A percentile compares a stretch with the other conserved stretches of the same genome.
Conservation (phyloP, 768 basidiomycete genomes). For the Hericium coralloides region DNA sequence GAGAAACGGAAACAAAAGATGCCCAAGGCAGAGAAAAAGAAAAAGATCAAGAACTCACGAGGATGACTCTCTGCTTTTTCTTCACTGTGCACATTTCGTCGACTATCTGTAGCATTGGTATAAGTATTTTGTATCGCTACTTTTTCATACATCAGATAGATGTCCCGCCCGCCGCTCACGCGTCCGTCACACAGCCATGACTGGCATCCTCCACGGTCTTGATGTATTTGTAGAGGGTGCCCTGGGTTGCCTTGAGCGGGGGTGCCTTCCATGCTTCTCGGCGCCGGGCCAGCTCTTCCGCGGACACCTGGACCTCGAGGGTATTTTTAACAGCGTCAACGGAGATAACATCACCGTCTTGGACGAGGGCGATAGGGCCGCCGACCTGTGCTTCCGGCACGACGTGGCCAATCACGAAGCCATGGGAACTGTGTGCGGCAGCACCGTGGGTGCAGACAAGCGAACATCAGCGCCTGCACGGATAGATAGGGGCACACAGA, state of each 20-base stretch:
- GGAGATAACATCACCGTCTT: conserved; percentile 79
- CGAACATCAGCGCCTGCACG: conserved; percentile 12
- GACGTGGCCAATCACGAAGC: conserved; percentile 95
- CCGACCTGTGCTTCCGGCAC: conserved; percentile 94
- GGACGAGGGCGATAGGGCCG: conserved; percentile 85
- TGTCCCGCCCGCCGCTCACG: conserved; percentile 28
- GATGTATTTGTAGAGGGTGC: conserved; percentile 84
- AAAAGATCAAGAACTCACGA: conserved; percentile 51
- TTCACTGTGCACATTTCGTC: no score
- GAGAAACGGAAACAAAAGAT: conserved; percentile 91
- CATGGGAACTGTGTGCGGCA: conserved; percentile 63
- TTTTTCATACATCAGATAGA: neutral
- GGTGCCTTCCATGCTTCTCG: conserved; percentile 73
- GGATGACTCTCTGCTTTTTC: neutral
- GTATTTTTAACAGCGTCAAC: conserved; percentile 86
- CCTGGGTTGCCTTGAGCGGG: conserved; percentile 74
- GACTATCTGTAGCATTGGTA: neutral
- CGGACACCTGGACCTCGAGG: conserved; percentile 67
- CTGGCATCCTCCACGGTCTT: conserved; percentile 87
- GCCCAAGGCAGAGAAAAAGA: conserved; percentile 92
- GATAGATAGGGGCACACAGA: neutral
- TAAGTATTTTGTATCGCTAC: neutral
- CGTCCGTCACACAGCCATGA: conserved; percentile 87
- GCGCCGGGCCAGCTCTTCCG: conserved; percentile 71
- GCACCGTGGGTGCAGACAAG: neutral